phyloP scores from a whole-genome alignment of 305 asterid genomes.

The Plantago rigida region DNA sequence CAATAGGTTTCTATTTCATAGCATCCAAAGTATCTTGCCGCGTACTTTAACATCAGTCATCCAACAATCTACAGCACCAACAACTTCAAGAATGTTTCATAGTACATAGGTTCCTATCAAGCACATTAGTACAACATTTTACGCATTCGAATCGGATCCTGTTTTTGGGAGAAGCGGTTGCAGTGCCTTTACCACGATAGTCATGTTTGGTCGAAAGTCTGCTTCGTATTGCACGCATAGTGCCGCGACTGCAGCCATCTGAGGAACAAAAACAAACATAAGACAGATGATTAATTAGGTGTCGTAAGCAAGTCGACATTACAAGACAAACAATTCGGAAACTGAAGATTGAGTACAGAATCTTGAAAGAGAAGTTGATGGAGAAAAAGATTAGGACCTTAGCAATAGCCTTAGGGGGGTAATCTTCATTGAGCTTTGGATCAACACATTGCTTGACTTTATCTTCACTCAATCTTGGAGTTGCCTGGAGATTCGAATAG shows the following conservation, averaged over 20 bases:
- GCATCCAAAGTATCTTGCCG: not conserved
- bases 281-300: not conserved
- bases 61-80: not conserved
- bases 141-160: constrained; percentile 40
- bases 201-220: constrained; percentile 90
- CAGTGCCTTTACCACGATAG: constrained; percentile 87
- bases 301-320: not conserved
- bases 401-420: constrained; percentile 77
- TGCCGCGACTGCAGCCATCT: constrained; percentile 95
- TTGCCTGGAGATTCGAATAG: constrained; percentile 43
- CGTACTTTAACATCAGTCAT: not conserved
- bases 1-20: too few species aligned
- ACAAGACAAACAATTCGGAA: too few species aligned
- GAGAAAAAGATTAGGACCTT: constrained; percentile 37
- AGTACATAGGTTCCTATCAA: constrained; percentile 1
- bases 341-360: not conserved
- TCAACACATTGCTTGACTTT: constrained; percentile 91
- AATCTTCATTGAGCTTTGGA: constrained; percentile 63
- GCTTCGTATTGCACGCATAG: constrained; percentile 89
- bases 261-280: constrained; percentile 8
- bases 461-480: constrained; percentile 88
- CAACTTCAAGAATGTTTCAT: not conserved
- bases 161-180: constrained; percentile 78
- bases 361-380: constrained; percentile 4
- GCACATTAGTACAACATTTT: constrained; percentile 1